Conservation (phyloP, 768 basidiomycete species). For the Boletus sp. region DNA sequence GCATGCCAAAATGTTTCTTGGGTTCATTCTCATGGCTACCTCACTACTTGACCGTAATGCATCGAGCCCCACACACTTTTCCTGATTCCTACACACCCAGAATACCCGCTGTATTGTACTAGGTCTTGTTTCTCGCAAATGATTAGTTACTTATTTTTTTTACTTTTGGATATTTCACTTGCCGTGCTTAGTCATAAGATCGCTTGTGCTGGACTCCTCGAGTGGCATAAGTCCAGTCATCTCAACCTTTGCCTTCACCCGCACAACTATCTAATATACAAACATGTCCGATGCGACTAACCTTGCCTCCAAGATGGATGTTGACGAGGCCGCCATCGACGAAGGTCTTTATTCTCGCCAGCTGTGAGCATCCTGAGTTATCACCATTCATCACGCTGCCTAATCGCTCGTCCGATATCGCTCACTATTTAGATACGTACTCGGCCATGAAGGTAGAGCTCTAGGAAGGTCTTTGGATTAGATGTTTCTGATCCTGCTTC, state of each 20-base stretch:
- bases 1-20: conserved; percentile 19
- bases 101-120: not conserved
- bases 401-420: conserved; percentile 20
- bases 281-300: conserved; percentile 40
- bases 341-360: conserved; percentile 94
- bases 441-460: conserved; percentile 86
- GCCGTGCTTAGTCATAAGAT: conserved; percentile 23
- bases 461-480: not conserved
- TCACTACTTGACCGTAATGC: not conserved
- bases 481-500: conserved; percentile 17
- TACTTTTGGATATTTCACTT: not conserved
- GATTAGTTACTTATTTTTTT: not conserved
- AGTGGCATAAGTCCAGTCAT: not conserved
- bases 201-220: not conserved
- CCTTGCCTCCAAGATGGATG: conserved; percentile 63
- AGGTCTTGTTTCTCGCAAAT: not conserved
- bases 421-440: conserved; percentile 67
- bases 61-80: not conserved
- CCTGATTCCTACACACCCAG: not conserved
- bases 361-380: conserved; percentile 54
- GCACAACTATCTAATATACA: conserved; percentile 1
- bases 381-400: conserved; percentile 11
- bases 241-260: conserved; percentile 7
- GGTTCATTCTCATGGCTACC: conserved; percentile 23
- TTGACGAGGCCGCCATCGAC: conserved; percentile 86